Conservation (phyloP, 176 grass and related monocot genomes). For the Phoenix roebelenii region DNA sequence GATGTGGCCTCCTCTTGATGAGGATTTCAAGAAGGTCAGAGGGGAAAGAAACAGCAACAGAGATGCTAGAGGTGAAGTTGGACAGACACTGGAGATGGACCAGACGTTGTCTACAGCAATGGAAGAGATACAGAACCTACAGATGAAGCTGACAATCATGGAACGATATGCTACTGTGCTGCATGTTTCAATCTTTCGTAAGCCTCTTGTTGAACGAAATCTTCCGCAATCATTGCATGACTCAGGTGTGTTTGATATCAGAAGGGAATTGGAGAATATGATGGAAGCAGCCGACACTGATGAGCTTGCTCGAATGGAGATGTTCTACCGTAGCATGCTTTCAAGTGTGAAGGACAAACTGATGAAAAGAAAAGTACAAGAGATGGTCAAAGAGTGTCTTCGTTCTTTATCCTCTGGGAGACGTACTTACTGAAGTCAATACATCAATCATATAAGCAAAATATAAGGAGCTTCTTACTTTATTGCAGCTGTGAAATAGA, state of each 20-base stretch:
- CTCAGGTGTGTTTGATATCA: conserved; percentile 74
- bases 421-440: conserved; percentile 9
- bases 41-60: conserved; percentile 12
- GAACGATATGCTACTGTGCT: conserved; percentile 84
- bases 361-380: conserved; percentile 61
- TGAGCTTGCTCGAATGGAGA: conserved; percentile 71
- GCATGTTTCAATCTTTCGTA: conserved; percentile 89
- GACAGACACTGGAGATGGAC: conserved; percentile 30
- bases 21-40: conserved; percentile 33
- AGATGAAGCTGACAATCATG: conserved; percentile 64
- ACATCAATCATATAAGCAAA: too few relatives aligned
- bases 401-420: conserved; percentile 50
- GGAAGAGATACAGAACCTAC: conserved; percentile 49
- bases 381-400: conserved; percentile 73
- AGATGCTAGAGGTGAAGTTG: conserved; percentile 23
- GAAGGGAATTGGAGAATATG: conserved; percentile 77
- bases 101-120: conserved; percentile 47
- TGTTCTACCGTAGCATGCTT: conserved; percentile 75
- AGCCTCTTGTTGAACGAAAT: conserved; percentile 53
- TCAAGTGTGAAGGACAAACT: conserved; percentile 79
- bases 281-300: conserved; percentile 54
- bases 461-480: too few relatives aligned
- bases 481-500: too few relatives aligned
- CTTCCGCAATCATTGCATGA: conserved; percentile 57
- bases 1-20: conserved; percentile 67